phyloP scores from a whole-genome alignment of 2,329 filamentous ascomycete genomes.

The Myriosclerotinia duriaeana region DNA sequence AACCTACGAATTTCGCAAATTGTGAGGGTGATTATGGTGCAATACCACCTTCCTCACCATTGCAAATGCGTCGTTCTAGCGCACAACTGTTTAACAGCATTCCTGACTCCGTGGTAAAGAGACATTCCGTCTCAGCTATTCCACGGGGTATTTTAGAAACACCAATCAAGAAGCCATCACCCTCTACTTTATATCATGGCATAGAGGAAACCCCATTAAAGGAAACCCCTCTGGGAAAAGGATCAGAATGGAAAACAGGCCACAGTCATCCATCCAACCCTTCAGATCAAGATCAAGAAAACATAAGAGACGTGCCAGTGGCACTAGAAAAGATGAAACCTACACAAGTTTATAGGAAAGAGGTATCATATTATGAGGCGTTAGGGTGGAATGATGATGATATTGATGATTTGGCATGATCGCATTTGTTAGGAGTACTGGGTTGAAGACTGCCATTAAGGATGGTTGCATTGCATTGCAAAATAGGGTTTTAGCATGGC shows the following conservation, averaged over 20 bases:
- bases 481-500: constrained; percentile 7
- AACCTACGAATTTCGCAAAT: background rate
- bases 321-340: constrained; percentile 3
- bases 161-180: constrained; percentile 31
- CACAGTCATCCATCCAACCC: constrained; percentile 30
- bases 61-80: constrained; percentile 35
- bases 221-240: constrained; percentile 26
- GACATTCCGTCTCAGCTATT: constrained; percentile 7
- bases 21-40: constrained; percentile 23
- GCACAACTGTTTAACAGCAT: constrained; percentile 34
- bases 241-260: constrained; percentile 21
- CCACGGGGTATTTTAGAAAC: constrained; percentile 35
- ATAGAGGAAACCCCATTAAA: constrained; percentile 33
- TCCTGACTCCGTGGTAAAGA: constrained; percentile 32
- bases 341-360: constrained; percentile 25
- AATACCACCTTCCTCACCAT: constrained; percentile 34
- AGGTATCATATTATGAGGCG: constrained; percentile 40
- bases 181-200: background rate
- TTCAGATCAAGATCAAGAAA: constrained; percentile 31
- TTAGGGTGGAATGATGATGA: constrained; percentile 44
- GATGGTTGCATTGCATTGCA: constrained; percentile 19
- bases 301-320: constrained; percentile 20
- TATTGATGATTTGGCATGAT: constrained; percentile 37
- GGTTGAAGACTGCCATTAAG: constrained; percentile 8
- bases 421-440: constrained; percentile 28